Evolutionary conservation across 2,329 filamentous ascomycete species (phyloP).

Genomic region (Leptographium flavum): DNA sequence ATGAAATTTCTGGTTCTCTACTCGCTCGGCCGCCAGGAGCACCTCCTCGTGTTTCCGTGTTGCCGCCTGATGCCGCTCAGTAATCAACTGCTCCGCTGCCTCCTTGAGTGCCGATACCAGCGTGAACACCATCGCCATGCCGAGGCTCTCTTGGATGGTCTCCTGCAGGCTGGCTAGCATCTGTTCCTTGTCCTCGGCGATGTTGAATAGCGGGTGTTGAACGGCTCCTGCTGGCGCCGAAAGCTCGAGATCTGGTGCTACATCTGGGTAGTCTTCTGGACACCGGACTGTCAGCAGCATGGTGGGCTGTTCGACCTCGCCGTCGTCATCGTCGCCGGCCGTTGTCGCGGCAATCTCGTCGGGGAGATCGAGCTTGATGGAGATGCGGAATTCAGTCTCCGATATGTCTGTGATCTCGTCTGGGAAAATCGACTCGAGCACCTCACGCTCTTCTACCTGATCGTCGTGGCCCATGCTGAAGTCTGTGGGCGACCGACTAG

Average conservation of each 20-base stretch:
- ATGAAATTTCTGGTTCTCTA: constrained; percentile 95
- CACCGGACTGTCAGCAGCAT: constrained; percentile 79
- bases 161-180: constrained; percentile 59
- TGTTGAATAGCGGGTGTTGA: constrained; percentile 59
- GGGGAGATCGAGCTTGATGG: constrained; percentile 66
- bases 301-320: constrained; percentile 48
- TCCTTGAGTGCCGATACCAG: constrained; percentile 82
- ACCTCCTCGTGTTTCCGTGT: constrained; percentile 43
- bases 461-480: constrained; percentile 60
- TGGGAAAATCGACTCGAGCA: constrained; percentile 95
- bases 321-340: constrained; percentile 28
- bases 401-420: constrained; percentile 97
- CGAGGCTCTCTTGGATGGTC: constrained; percentile 80
- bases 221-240: constrained; percentile 47
- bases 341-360: constrained; percentile 26
- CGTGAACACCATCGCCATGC: constrained; percentile 96
- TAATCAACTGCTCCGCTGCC: constrained; percentile 70
- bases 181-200: constrained; percentile 62
- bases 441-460: constrained; percentile 88
- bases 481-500: not conserved
- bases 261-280: constrained; percentile 81
- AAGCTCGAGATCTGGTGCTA: constrained; percentile 70
- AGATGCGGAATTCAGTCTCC: constrained; percentile 77
- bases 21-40: constrained; percentile 52
- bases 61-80: constrained; percentile 53